These are phyloP conservation scores for Alternaria brassicae DNA, from an alignment of 2,329 filamentous ascomycete genomes.

Conservation along the genomic window DNA sequence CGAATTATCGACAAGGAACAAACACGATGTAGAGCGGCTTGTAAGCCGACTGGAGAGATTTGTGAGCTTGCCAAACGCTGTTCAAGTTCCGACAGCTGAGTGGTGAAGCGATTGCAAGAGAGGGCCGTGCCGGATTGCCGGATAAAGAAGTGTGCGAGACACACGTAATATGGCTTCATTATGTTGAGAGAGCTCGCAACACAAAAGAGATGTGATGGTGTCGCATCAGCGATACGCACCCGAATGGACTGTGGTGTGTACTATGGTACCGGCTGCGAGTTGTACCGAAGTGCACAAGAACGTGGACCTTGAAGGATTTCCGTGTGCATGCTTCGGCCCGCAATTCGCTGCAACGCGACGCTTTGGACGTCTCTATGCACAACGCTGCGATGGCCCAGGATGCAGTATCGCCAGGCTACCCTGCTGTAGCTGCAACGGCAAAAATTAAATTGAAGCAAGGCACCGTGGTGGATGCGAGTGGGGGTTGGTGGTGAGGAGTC, in stretches of 20 bases:
- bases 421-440: slow-evolving; percentile 22
- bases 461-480: slow-evolving; percentile 32
- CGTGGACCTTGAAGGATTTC: slow-evolving; percentile 32
- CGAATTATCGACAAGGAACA: slow-evolving; percentile 21
- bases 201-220: slow-evolving; percentile 18
- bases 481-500: slow-evolving; percentile 23
- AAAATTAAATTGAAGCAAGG: slow-evolving; percentile 25
- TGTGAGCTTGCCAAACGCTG: slow-evolving; percentile 21
- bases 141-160: slow-evolving; percentile 22
- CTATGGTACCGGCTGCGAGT: slow-evolving; percentile 28
- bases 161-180: slow-evolving; percentile 31
- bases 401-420: slow-evolving; percentile 10
- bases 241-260: slow-evolving; percentile 20
- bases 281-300: slow-evolving; percentile 21
- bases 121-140: slow-evolving; percentile 23
- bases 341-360: slow-evolving; percentile 33
- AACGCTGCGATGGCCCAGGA: slow-evolving; percentile 28
- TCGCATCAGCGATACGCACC: slow-evolving; percentile 31
- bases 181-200: slow-evolving; percentile 23
- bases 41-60: slow-evolving; percentile 28
- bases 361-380: not conserved
- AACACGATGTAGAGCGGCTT: slow-evolving; percentile 19
- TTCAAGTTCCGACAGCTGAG: slow-evolving; percentile 1
- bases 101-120: slow-evolving; percentile 21
- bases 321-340: slow-evolving; percentile 17